Evolutionary conservation across 1,284 basidiomycete species (phyloP), one percentile per base, ranked within the genome.

Genomic region (Meripilus lineatus): DNA sequence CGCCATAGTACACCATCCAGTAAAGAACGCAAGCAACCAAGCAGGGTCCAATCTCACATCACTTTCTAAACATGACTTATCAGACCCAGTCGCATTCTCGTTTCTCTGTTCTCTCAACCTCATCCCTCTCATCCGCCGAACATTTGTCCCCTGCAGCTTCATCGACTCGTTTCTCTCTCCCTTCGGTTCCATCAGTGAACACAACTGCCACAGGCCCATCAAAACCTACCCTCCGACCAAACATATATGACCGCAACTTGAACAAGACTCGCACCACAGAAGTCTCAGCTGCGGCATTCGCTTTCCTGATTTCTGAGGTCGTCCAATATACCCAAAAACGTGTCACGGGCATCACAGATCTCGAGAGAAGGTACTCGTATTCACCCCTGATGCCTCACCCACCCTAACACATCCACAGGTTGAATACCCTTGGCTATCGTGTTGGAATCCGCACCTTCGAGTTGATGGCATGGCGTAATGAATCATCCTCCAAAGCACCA

Each of bases 301-400:
- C 86, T 1, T 96, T 95, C 59, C 71, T 96, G 50, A 93, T 96
- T 65, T 88, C 89, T 6, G 93, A 96, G 66, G 74, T 93, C 17
- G 83, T 97, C 1, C 85, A 92, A 59, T 99, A 99, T 64, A 94
- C 91, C 1, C 95, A 99, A 68, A 92, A 89, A 57, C 77, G 93
- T 42, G 95, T 98, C 43, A 84, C 79, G 53, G 95, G 94, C 7
- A 94, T 99, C 49, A 85, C 89, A 57, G 95, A 99, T 60, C 75
- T 99, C 46, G 96, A 99, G 67, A 77, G 87, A 38, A 59, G 66
- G 66, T 66, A 14, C 38, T 57, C 44, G 4, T 13, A 5, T 20
- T 26, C 11, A 17, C 34, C 11, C 18, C 15, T 7, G 3, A 21
- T 13, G 25, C 10, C 18, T 39, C 14, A 23, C 41, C 36, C 24